These are phyloP conservation scores for Diaporthe caulivora DNA, from an alignment of 2,329 filamentous ascomycete species.

Conservation along the genomic window DNA sequence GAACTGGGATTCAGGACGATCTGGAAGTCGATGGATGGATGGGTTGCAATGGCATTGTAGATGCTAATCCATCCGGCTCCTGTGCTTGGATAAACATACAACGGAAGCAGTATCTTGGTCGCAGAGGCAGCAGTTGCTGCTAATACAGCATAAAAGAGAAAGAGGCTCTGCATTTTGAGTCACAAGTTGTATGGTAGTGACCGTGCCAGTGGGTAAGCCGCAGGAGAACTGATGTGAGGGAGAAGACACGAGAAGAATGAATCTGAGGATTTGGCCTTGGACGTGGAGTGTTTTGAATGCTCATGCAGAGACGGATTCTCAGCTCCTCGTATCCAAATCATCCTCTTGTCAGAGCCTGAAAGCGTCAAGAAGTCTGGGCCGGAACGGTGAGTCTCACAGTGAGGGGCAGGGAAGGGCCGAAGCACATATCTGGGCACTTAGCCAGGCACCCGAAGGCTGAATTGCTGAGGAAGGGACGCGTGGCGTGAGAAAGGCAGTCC, in stretches of 20 bases:
- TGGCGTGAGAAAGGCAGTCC: background rate
- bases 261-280: background rate
- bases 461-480: constrained; percentile 9
- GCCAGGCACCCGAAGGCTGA: constrained; percentile 2
- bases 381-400: background rate
- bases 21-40: constrained; percentile 30
- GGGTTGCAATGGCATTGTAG: constrained; percentile 17
- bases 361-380: constrained; percentile 10
- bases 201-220: background rate
- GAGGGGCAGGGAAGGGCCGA: constrained; percentile 6
- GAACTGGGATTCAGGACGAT: constrained; percentile 36
- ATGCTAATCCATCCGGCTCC: constrained; percentile 8
- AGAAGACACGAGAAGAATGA: background rate
- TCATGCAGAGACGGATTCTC: background rate
- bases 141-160: background rate
- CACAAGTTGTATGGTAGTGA: background rate
- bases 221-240: background rate
- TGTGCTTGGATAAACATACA: constrained; percentile 28
- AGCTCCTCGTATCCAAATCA: background rate
- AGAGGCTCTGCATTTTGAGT: constrained; percentile 5
- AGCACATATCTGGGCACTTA: background rate
- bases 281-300: background rate
- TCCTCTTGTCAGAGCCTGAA: background rate
- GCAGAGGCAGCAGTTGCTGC: constrained; percentile 3
- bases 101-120: constrained; percentile 26